These are phyloP conservation scores for Arthroderma uncinatum DNA, from an alignment of 2,329 filamentous ascomycete genomes.

Conservation along the genomic window DNA sequence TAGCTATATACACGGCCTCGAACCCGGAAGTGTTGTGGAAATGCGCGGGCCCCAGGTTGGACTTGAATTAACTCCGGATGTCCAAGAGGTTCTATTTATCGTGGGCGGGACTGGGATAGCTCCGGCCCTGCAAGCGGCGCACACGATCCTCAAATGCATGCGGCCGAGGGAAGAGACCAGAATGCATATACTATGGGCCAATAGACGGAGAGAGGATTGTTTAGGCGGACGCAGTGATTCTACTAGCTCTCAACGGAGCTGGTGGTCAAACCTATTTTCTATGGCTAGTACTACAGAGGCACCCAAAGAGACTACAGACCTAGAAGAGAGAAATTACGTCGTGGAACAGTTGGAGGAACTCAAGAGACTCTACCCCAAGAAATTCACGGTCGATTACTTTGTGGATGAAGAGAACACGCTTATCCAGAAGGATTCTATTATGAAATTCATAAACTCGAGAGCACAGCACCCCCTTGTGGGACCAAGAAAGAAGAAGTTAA, in stretches of 20 bases:
- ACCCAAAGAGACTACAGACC: not conserved
- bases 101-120: conserved; percentile 90
- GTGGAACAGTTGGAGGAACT: conserved; percentile 53
- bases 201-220: conserved; percentile 55
- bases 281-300: not conserved
- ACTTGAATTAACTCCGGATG: conserved; percentile 47
- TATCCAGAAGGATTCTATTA: conserved; percentile 48
- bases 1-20: conserved; percentile 59
- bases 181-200: conserved; percentile 76
- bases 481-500: conserved; percentile 35
- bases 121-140: conserved; percentile 70
- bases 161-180: conserved; percentile 25
- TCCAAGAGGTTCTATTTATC: conserved; percentile 61
- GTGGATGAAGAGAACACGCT: conserved; percentile 67
- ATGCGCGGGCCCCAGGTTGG: conserved; percentile 69
- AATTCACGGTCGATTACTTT: conserved; percentile 59
- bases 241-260: conserved; percentile 22
- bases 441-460: conserved; percentile 20
- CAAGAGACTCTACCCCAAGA: conserved; percentile 45
- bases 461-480: conserved; percentile 14
- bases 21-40: conserved; percentile 54
- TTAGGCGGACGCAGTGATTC: conserved; percentile 46
- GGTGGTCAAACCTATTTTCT: conserved; percentile 24
- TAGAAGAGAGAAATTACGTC: conserved; percentile 30
- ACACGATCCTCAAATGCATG: conserved; percentile 42